Evolutionary conservation across 352 stramenopile genomes (phyloP).

Genomic region (Globisporangium nodosum): DNA sequence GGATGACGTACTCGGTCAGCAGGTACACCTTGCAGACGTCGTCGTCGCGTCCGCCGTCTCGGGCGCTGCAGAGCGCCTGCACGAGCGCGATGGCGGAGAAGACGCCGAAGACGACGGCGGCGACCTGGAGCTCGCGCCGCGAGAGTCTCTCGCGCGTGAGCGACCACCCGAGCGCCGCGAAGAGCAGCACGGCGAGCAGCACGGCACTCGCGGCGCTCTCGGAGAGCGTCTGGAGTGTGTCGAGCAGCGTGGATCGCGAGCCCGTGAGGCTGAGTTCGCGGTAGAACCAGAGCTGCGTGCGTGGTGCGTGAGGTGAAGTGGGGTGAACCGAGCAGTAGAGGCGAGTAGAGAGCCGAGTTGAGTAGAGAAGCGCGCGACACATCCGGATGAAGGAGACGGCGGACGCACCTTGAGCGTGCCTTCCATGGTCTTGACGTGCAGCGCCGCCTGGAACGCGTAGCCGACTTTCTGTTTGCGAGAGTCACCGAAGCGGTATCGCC

Average conservation of each 20-base stretch:
- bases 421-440: conserved; percentile 52
- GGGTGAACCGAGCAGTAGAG: no score
- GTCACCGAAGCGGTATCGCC: no score
- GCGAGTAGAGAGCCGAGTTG: no score
- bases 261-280: conserved; percentile 34
- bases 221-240: conserved; percentile 22
- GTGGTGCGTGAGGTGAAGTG: no score
- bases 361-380: no score
- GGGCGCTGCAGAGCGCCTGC: conserved; percentile 32
- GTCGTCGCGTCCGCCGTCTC: conserved; percentile 25
- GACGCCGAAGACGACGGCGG: conserved; percentile 29
- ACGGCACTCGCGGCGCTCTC: conserved; percentile 35
- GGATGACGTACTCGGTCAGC: conserved; percentile 59
- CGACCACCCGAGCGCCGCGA: conserved; percentile 58
- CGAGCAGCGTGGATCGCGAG: conserved; percentile 20
- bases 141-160: conserved; percentile 44
- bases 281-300: conserved; percentile 52
- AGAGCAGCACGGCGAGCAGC: conserved; percentile 40
- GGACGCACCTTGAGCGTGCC: conserved; percentile 29
- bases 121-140: conserved; percentile 28
- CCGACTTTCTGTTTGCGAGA: conserved; percentile 37
- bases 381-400: neutral
- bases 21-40: conserved; percentile 54
- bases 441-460: conserved; percentile 38
- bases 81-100: conserved; percentile 34